Evolutionary conservation across 306 rosid genomes (phyloP), one percentile per base, ranked within the genome.

Genomic region (Cicer bijugum): DNA sequence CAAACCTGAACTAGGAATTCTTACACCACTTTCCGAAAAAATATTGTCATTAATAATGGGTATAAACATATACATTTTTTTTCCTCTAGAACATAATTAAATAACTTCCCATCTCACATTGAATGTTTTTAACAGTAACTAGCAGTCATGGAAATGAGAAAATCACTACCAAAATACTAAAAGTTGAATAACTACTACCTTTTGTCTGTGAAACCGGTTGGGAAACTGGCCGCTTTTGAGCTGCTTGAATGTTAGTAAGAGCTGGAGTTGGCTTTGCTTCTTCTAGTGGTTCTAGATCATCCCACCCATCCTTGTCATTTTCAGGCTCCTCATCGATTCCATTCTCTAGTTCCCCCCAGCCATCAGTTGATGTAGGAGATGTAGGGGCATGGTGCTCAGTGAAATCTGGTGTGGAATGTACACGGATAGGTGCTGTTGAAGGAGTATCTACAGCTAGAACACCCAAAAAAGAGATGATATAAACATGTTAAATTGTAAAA

Each of bases 301-400:
- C 99, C 97, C 97, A 92, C 44, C 97, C 99, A 82, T 88, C 97
- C 84, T 87, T 95, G 58, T 95, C 97, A 81, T 44, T 85, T 71
- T 81, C 99, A 71, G 59, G 79, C 72, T 80, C 96, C 39, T 88
- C 93, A 5, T 76, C 65, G 8, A 90, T 76, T 82, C 91, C 97
- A 83, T 92, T 95, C 77, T 95, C 99, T 69, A 92, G 84, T 60
- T 95, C 97, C 59, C 99, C 99, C 97, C 99, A 95, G 43, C 99
- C 97, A 77, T 95, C 99, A 9, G 96, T 91, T 45, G 97, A 95
- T 9, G 97, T 87, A 20, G 99, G 99, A 7, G 99, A 95, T 15
- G 80, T 74, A n/a, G 96, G 88, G 45, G 47, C 83, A 64, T 85
- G 89, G 45, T 72, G 88, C 46, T 95, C 92, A 20, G 88, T 65